These are phyloP conservation scores for Collybia sp. DNA, from an alignment of 768 basidiomycete genomes.

Conservation along the genomic window DNA sequence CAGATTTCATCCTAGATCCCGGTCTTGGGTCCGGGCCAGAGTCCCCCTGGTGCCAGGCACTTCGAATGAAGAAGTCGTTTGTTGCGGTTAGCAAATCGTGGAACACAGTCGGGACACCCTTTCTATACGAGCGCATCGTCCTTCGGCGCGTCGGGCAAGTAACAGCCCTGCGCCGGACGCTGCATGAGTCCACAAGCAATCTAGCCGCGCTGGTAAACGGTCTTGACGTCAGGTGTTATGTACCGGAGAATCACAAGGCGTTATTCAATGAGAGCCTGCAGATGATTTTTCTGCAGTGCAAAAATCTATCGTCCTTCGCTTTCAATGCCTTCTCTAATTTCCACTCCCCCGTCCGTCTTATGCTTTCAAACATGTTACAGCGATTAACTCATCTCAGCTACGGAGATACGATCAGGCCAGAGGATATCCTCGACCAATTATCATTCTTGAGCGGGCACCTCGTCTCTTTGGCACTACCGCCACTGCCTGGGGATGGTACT, in stretches of 20 bases:
- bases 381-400: background rate
- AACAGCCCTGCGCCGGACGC: slow-evolving; percentile 1
- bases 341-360: background rate
- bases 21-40: background rate
- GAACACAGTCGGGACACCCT: slow-evolving; percentile 3
- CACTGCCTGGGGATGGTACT: background rate
- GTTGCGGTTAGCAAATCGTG: slow-evolving; percentile 7
- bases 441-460: too few species aligned
- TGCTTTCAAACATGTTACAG: background rate
- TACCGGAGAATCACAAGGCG: slow-evolving; percentile 4
- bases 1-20: slow-evolving; percentile 4
- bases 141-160: slow-evolving; percentile 6
- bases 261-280: background rate
- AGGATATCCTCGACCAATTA: background rate
- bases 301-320: slow-evolving; percentile 5
- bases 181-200: slow-evolving; percentile 1
- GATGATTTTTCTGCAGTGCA: background rate
- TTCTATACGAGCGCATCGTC: slow-evolving; percentile 10
- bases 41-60: slow-evolving; percentile 1
- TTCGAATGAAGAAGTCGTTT: slow-evolving; percentile 1
- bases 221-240: slow-evolving; percentile 3
- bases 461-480: background rate
- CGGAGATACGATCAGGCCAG: background rate
- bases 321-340: background rate
- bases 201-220: slow-evolving; percentile 8